phyloP scores from a whole-genome alignment of 2,329 filamentous ascomycete species.

The Fusarium albosuccineum region DNA sequence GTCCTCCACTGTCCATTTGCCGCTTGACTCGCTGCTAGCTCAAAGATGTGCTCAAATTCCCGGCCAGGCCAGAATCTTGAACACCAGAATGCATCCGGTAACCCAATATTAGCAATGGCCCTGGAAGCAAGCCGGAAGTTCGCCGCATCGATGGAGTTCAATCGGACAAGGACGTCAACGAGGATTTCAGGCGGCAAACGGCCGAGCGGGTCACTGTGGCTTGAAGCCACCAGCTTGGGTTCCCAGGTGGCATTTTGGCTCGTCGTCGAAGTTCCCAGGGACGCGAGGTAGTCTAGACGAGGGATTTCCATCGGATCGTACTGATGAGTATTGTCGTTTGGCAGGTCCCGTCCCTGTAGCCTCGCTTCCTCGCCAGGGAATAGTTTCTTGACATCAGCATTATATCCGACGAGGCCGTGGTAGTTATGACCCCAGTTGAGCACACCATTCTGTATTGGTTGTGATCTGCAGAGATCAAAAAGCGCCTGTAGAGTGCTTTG shows the following conservation, averaged over 20 bases:
- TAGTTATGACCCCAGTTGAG: slow-evolving; percentile 20
- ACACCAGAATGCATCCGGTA: slow-evolving; percentile 1
- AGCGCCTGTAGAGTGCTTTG: slow-evolving; percentile 4
- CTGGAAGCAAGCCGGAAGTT: slow-evolving; percentile 8
- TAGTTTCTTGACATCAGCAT: neutral
- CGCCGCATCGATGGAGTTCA: slow-evolving; percentile 1
- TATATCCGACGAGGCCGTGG: slow-evolving; percentile 5
- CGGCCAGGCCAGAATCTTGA: slow-evolving; percentile 7
- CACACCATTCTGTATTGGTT: slow-evolving; percentile 6
- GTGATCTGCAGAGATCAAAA: slow-evolving; percentile 23
- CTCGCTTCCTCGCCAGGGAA: slow-evolving; percentile 22
- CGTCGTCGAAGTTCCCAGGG: neutral
- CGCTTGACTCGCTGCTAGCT: neutral
- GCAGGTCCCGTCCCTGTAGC: too few relatives aligned
- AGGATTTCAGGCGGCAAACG: slow-evolving; percentile 7
- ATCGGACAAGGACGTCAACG: neutral
- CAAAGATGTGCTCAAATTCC: slow-evolving; percentile 4
- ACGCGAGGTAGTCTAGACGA: neutral
- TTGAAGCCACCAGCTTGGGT: too few relatives aligned
- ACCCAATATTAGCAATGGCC: neutral
- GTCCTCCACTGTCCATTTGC: neutral
- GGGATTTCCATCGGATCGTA: slow-evolving; percentile 9
- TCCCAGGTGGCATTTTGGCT: neutral
- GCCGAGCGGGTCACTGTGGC: slow-evolving; percentile 3
- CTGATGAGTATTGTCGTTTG: neutral